Evolutionary conservation across 768 basidiomycete genomes (phyloP), one percentile per base, ranked within the genome.

Genomic region (Solioccasus polychromus): DNA sequence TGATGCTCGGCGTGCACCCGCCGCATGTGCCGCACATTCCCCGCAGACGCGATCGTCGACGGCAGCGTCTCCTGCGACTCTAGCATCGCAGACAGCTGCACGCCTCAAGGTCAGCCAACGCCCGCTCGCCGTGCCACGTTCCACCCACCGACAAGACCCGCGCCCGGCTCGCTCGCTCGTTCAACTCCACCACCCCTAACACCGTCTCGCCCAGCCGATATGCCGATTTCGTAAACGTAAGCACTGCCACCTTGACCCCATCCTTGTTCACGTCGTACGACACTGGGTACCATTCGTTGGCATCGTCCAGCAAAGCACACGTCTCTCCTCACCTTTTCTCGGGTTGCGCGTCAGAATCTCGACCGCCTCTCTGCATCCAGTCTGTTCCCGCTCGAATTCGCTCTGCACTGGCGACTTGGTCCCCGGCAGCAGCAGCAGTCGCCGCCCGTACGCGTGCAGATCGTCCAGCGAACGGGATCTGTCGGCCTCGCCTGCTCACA

Each of bases 201-300:
- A 97, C 82, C 0, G 92, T 93, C 69, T 99, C 94, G 4, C 95
- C 95, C 0, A 97, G 78, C 17, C 95, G 70, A 65, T 90, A 97
- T 1, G 90, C 88, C 31, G 85, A 83, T 68, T 97, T 97, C 20
- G 88, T 82, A 52, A 99, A 89, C 0, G 93, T 96, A 12, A 99
- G 66, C 29, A 89, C 83, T 6, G 95, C 94, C 47, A 98, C 92
- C 32, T 82, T 81, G 29, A 88, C 78, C 0, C 88, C 92, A 28
- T 95, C 91, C 71, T 97, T 96, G 61, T 84, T 88, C 44, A 97
- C 92, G 68, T 97, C 94, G 66, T 92, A 97, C 1, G 92, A 93
- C 30, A 85, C 92, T 95, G 54, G 14, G 20, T 30, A 26, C 20
- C 25, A 4, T 8, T 18, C 25, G 5, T 12, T 25, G 34, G 0